Evolutionary conservation across 495 filamentous ascomycete genomes (phyloP).

Genomic region (Podospora appendiculata): DNA sequence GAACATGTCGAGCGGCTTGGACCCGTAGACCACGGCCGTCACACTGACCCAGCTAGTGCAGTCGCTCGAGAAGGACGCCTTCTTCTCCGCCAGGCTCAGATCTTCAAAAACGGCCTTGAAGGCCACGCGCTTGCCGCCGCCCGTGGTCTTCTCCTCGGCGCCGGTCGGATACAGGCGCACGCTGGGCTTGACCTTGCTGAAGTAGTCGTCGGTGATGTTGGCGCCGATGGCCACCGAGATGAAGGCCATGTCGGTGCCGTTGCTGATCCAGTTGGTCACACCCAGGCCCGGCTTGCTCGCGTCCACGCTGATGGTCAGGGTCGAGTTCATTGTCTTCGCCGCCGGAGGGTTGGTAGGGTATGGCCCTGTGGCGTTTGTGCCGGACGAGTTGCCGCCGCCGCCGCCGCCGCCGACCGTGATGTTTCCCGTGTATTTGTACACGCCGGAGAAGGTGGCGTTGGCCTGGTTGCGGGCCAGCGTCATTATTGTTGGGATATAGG

Average conservation of each 20-base stretch:
- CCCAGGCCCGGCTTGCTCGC: constrained; percentile 30
- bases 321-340: constrained; percentile 21
- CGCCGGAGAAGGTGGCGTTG: constrained; percentile 23
- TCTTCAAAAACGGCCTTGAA: constrained; percentile 40
- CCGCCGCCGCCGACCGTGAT: not conserved
- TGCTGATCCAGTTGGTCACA: constrained; percentile 40
- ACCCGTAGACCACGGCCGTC: constrained; percentile 27
- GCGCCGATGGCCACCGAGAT: constrained; percentile 21
- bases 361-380: not conserved
- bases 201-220: constrained; percentile 17
- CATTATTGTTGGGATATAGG: constrained; percentile 29
- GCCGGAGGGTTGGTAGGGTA: not conserved
- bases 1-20: constrained; percentile 32
- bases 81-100: constrained; percentile 5
- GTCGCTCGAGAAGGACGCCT: constrained; percentile 24
- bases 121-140: constrained; percentile 26
- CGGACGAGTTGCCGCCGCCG: not conserved
- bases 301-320: constrained; percentile 32
- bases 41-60: constrained; percentile 33
- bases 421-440: constrained; percentile 18
- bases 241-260: constrained; percentile 37
- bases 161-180: constrained; percentile 37
- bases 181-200: constrained; percentile 15
- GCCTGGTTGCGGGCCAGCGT: constrained; percentile 29
- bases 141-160: constrained; percentile 16